Percentiles rank a stretch among this genome's conserved stretches.
Conservation (phyloP, 2,329 filamentous ascomycete species). For the Diplodia mutila region DNA sequence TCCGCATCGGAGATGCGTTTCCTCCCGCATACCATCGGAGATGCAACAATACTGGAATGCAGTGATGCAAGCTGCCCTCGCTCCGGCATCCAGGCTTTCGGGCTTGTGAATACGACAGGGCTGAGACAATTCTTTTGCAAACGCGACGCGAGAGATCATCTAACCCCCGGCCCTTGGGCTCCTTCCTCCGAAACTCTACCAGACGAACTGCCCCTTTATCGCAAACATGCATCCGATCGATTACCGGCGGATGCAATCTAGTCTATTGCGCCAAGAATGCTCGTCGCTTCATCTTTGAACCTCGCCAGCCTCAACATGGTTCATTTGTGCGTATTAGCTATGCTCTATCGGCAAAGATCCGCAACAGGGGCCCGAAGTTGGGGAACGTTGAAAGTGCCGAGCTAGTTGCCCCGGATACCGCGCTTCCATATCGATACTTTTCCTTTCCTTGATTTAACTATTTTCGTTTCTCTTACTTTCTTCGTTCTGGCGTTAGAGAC, state of each 20-base stretch:
- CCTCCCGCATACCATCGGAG: neutral
- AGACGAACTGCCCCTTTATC: neutral
- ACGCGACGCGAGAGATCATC: conserved; percentile 2
- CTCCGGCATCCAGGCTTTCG: neutral
- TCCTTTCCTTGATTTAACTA: neutral
- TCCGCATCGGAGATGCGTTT: neutral
- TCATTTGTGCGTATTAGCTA: no score
- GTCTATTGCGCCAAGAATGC: neutral
- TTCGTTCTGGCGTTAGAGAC: neutral
- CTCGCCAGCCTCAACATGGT: no score
- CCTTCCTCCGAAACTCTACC: neutral
- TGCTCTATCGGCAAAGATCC: neutral
- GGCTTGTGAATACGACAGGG: conserved; percentile 4
- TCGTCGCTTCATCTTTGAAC: neutral
- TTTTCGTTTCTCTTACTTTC: neutral
- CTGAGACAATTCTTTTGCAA: conserved; percentile 3
- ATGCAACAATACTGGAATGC: neutral
- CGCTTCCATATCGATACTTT: neutral
- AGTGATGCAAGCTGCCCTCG: neutral
- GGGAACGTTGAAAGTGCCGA: neutral
- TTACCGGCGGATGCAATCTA: neutral
- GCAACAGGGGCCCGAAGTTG: neutral
- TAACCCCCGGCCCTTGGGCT: neutral
- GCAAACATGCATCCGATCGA: conserved; percentile 13
- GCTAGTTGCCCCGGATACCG: neutral